phyloP scores from a whole-genome alignment of 1,284 basidiomycete genomes.

The Mixia osmundae region DNA sequence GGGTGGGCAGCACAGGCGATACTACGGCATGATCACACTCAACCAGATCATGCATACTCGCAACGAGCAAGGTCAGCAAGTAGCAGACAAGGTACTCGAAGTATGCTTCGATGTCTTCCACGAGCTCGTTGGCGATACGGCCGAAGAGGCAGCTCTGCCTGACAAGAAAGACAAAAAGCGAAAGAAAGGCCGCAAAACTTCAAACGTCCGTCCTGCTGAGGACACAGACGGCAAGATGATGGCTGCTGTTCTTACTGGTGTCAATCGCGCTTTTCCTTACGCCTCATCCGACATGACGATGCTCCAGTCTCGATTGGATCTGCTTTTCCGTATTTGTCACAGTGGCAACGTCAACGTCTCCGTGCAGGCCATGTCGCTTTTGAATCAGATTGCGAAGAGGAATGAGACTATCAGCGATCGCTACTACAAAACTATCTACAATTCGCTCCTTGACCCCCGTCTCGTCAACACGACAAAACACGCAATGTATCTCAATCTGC shows the following conservation, averaged over 20 bases:
- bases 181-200: constrained; percentile 17
- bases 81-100: constrained; percentile 63
- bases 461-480: constrained; percentile 72
- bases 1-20: constrained; percentile 40
- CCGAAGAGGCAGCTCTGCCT: background rate
- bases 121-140: constrained; percentile 46
- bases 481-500: constrained; percentile 86
- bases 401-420: constrained; percentile 37
- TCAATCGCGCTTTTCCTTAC: constrained; percentile 86
- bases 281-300: constrained; percentile 34
- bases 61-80: constrained; percentile 37
- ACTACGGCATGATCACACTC: constrained; percentile 77
- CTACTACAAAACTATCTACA: constrained; percentile 79
- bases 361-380: constrained; percentile 76
- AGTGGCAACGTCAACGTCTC: constrained; percentile 79
- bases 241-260: constrained; percentile 76
- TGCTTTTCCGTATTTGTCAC: constrained; percentile 85
- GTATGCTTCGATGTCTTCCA: constrained; percentile 91
- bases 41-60: constrained; percentile 73
- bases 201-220: constrained; percentile 39
- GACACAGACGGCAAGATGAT: constrained; percentile 62
- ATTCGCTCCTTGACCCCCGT: constrained; percentile 61
- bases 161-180: constrained; percentile 15
- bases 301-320: constrained; percentile 70
- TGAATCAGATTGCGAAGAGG: constrained; percentile 25